These are phyloP conservation scores for Alternaria consortialis DNA, from an alignment of 2,329 filamentous ascomycete species.

Conservation along the genomic window DNA sequence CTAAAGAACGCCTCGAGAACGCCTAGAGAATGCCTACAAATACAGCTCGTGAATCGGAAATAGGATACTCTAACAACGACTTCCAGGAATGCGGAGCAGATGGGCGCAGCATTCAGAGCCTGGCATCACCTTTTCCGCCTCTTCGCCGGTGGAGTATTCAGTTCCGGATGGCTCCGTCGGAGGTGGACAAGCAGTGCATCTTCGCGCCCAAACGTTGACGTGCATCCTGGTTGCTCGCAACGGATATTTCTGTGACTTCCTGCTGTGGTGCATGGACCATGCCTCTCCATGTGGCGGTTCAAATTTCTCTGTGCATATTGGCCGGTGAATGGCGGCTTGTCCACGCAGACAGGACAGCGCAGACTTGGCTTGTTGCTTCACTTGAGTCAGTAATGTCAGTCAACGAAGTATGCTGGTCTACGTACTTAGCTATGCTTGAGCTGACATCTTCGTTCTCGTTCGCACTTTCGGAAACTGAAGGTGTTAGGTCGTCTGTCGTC, in stretches of 20 bases:
- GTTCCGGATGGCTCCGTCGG: conserved; percentile 5
- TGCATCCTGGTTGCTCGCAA: conserved; percentile 3
- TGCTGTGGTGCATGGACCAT: accelerated
- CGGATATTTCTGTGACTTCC: neutral
- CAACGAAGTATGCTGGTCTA: neutral
- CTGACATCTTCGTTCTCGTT: accelerated
- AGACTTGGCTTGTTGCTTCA: neutral
- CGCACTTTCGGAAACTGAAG: neutral
- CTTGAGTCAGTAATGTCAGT: neutral
- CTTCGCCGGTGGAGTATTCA: neutral
- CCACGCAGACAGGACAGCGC: neutral
- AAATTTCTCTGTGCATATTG: conserved; percentile 5
- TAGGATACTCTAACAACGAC: neutral
- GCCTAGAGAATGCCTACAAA: neutral
- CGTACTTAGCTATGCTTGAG: neutral
- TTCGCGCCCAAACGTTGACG: neutral
- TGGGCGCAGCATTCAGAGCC: no score
- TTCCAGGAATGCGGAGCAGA: neutral
- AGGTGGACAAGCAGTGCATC: conserved; percentile 6
- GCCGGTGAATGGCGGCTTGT: neutral
- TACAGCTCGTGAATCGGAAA: neutral
- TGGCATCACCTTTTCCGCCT: neutral
- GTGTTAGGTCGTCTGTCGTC: neutral
- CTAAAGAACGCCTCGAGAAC: neutral
- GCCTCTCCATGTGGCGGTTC: conserved; percentile 4